Conservation (phyloP, 148 eudicot genomes). For the Rhododendron henanense region DNA sequence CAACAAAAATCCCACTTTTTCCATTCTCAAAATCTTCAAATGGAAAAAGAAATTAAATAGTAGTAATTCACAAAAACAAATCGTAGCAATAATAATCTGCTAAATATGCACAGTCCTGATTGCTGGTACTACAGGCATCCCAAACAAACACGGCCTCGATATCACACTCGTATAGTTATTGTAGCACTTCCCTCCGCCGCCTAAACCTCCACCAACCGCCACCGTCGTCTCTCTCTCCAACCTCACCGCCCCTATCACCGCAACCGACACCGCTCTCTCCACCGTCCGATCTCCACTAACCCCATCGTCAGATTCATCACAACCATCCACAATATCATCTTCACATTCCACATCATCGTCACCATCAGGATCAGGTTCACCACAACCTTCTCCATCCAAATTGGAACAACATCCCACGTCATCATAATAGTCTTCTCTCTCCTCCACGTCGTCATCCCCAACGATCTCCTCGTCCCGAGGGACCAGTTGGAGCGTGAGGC, state of each 20-base stretch:
- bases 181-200: background rate
- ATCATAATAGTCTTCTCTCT: background rate
- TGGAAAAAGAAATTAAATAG: background rate
- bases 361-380: background rate
- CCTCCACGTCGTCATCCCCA: background rate
- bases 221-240: background rate
- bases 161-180: background rate
- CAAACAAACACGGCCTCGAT: conserved; percentile 2
- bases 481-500: conserved; percentile 12
- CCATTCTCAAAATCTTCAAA: background rate
- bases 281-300: background rate
- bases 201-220: background rate
- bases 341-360: background rate
- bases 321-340: background rate
- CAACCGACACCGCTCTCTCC: background rate
- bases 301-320: background rate
- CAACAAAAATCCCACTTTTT: background rate
- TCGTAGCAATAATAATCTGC: background rate
- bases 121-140: conserved; percentile 8
- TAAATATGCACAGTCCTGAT: conserved; percentile 13
- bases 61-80: background rate
- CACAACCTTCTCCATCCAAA: background rate
- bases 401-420: background rate
- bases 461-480: background rate
- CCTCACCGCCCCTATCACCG: background rate